These are phyloP conservation scores for Colletotrichum cuscutae DNA, from an alignment of 2,329 filamentous ascomycete genomes.

Conservation along the genomic window DNA sequence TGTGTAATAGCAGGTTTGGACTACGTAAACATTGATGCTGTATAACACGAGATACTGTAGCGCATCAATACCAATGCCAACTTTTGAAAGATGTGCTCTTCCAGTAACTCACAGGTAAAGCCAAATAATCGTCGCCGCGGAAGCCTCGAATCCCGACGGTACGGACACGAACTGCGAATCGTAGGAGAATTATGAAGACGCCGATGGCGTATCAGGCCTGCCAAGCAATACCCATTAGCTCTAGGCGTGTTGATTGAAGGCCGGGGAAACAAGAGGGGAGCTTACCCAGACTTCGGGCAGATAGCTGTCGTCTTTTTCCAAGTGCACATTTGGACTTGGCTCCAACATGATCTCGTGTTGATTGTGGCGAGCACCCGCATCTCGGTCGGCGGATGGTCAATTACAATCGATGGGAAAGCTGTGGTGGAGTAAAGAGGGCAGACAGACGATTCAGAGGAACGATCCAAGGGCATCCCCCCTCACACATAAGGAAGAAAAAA, in stretches of 20 bases:
- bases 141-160: conserved; percentile 36
- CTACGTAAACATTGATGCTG: conserved; percentile 35
- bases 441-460: not conserved
- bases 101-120: conserved; percentile 28
- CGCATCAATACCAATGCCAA: not conserved
- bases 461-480: not conserved
- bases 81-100: too few relatives aligned
- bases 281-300: conserved; percentile 37
- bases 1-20: conserved; percentile 38
- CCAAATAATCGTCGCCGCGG: conserved; percentile 37
- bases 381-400: not conserved
- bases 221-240: not conserved
- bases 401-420: not conserved
- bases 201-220: conserved; percentile 36
- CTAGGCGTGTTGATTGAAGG: not conserved
- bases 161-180: conserved; percentile 35
- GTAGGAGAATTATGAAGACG: conserved; percentile 34
- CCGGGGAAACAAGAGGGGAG: too few relatives aligned
- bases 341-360: conserved; percentile 19
- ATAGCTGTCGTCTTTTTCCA: conserved; percentile 33
- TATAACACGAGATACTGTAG: conserved; percentile 39
- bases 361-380: conserved; percentile 8
- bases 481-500: not conserved
- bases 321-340: conserved; percentile 27
- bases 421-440: not conserved